Base-by-base conservation (phyloP, 164 flowering plant species). In the Malania oleifera region DNA sequence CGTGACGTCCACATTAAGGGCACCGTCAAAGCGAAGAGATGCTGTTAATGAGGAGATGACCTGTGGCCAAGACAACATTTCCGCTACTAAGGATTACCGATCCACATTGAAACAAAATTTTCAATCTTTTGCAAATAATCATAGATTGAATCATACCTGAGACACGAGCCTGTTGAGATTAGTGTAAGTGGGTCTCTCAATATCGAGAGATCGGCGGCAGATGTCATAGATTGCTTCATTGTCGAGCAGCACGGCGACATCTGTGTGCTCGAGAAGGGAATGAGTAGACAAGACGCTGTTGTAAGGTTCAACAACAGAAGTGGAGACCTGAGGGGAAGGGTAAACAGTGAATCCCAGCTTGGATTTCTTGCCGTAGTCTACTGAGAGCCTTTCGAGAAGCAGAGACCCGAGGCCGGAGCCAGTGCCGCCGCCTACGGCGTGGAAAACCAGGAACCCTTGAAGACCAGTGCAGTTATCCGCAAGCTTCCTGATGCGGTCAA, bases 401-500 rank as follows among this genome's bases (percentile, higher is more conserved):
- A 84, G 69, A 54, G 90, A 82, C 0, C 90, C 90, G 27, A 84
- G 78, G 3, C 90, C 87, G 28, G 90, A 84, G 3, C 89, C 89
- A 28, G 89, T 84, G 9, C 89, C 89, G 19, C 89, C 89, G 38
- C 89, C 89, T 25, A 83, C 86, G 24, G 89, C 86, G 57, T 83
- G 76, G 70, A 83, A 83, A 1, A 83, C 89, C 56, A 84, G 60
- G 60, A 84, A 84, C 10, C 90, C 90, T 54, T 84, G 90, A 5
- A 84, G 77, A 23, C 87, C 90, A 15, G 90, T 82, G 56, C 90
- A 84, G 70, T 80, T 82, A 57, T 84, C 89, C 0, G 89, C 89
- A 8, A 83, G 75, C 78, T 83, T 83, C 50, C 89, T 62, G 45
- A 83, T 79, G 34, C 89, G 70, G 52, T 84, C 89, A 1, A 82